These are phyloP conservation scores for Euphrasia confusa DNA, from an alignment of 257 asterid genomes.

Conservation along the genomic window DNA sequence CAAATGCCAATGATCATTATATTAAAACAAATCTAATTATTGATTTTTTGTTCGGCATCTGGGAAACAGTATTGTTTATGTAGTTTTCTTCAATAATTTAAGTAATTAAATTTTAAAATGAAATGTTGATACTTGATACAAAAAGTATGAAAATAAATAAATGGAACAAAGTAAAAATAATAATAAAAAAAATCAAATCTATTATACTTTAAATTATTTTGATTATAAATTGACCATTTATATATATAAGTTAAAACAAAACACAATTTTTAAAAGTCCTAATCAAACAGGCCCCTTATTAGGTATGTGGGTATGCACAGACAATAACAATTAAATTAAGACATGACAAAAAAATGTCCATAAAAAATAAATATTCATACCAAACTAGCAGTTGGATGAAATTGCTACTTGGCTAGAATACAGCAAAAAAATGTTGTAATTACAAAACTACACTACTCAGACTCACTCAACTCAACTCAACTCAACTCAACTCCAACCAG, in stretches of 20 bases:
- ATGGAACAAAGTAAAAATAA: no score
- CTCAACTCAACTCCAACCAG: background rate
- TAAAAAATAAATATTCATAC: slow-evolving; percentile 19
- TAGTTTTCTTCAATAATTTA: no score
- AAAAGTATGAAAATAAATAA: no score
- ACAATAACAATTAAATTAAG: background rate
- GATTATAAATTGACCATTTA: background rate
- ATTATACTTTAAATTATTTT: background rate
- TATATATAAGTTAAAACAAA: no score
- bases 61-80: background rate
- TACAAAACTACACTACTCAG: background rate
- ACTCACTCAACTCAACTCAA: background rate
- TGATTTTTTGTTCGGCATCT: slow-evolving; percentile 3
- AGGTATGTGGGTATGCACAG: background rate
- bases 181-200: background rate
- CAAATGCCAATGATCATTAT: slow-evolving; percentile 18
- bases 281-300: no score
- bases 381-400: slow-evolving; percentile 8
- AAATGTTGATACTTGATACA: no score
- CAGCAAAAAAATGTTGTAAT: background rate
- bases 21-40: slow-evolving; percentile 19
- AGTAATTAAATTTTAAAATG: no score
- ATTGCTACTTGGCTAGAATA: background rate
- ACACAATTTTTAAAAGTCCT: no score
- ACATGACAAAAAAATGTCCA: slow-evolving; percentile 15